Conservation (phyloP, 73 alveolate species). For the Diophrys appendiculata region DNA sequence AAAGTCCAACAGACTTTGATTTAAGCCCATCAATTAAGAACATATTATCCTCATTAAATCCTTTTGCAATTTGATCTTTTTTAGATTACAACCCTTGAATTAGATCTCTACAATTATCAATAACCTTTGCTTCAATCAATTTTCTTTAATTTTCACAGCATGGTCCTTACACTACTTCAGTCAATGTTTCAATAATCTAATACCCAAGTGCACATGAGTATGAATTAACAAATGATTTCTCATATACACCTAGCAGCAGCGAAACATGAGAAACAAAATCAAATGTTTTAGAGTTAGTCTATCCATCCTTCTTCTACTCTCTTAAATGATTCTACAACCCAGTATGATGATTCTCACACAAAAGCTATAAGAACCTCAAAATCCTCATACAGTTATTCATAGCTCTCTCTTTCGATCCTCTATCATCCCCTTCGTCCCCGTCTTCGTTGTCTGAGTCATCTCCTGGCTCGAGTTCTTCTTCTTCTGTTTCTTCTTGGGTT, state of each 20-base stretch:
- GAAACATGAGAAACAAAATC: conserved; percentile 50
- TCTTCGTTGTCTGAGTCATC: conserved; percentile 28
- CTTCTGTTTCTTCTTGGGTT: not conserved
- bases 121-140: conserved; percentile 82
- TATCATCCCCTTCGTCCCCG: conserved; percentile 1
- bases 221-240: conserved; percentile 69
- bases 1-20: conserved; percentile 51
- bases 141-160: conserved; percentile 89
- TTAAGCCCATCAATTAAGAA: conserved; percentile 47
- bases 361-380: conserved; percentile 86
- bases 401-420: conserved; percentile 2
- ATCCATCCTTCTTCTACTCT: conserved; percentile 74
- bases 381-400: conserved; percentile 54
- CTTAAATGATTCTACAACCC: conserved; percentile 86
- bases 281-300: conserved; percentile 65
- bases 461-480: conserved; percentile 6
- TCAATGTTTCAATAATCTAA: conserved; percentile 86
- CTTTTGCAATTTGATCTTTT: conserved; percentile 35
- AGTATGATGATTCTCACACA: conserved; percentile 91
- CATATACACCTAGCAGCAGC: conserved; percentile 38
- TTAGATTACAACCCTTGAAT: conserved; percentile 24
- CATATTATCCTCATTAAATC: conserved; percentile 51
- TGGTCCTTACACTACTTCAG: conserved; percentile 98
- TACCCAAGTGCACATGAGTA: conserved; percentile 77
- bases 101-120: conserved; percentile 59